phyloP scores from a whole-genome alignment of 768 basidiomycete genomes.

The Lactarius vividus region DNA sequence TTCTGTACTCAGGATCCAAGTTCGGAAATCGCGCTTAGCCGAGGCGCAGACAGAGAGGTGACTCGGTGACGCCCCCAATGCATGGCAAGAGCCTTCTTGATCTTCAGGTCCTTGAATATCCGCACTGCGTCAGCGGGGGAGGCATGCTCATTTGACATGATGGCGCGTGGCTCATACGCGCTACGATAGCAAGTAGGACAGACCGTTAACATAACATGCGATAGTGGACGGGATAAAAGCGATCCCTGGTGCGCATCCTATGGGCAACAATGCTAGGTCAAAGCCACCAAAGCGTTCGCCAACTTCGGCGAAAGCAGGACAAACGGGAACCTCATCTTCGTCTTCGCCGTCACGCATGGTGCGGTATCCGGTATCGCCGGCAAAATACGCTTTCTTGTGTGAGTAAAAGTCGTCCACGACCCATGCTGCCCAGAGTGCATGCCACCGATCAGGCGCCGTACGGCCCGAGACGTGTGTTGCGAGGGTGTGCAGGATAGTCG shows the following conservation, averaged over 20 bases:
- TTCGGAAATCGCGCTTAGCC: conserved; percentile 33
- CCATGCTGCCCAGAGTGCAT: conserved; percentile 68
- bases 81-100: conserved; percentile 62
- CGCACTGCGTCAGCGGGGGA: conserved; percentile 66
- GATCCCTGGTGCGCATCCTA: conserved; percentile 43
- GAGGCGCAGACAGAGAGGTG: neutral
- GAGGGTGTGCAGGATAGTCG: conserved; percentile 58
- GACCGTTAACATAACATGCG: neutral
- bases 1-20: conserved; percentile 54
- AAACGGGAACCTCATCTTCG: conserved; percentile 51
- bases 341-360: conserved; percentile 45
- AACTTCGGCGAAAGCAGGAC: conserved; percentile 73
- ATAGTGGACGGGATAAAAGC: neutral
- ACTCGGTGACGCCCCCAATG: conserved; percentile 54
- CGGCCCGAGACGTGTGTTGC: conserved; percentile 65
- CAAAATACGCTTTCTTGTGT: conserved; percentile 59
- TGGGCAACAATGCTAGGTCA: conserved; percentile 68
- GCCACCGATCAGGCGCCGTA: conserved; percentile 47
- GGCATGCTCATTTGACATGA: conserved; percentile 61
- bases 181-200: conserved; percentile 37
- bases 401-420: conserved; percentile 49
- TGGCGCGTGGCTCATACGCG: conserved; percentile 52
- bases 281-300: conserved; percentile 61
- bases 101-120: conserved; percentile 60
- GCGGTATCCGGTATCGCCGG: conserved; percentile 69